Base-by-base conservation (phyloP, 352 stramenopile genomes). In the Chrysophaeum taylorii region DNA sequence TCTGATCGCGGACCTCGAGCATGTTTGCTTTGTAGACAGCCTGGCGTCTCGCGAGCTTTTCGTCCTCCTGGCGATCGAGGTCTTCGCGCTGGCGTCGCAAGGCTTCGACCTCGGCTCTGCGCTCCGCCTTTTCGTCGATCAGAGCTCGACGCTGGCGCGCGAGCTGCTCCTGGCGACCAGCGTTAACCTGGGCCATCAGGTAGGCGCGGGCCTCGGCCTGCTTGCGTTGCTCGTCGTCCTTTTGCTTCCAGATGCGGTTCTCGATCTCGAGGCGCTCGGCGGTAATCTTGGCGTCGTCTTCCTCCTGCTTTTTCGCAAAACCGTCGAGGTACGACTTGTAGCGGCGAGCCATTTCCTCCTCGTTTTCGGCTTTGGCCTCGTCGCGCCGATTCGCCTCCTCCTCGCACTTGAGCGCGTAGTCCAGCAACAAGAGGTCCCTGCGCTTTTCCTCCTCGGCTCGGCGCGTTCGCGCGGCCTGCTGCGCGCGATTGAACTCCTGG, bases 251-350 rank as follows among this genome's bases (percentile, higher is more conserved):
- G n/a, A 63, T 63, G 25, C 52, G 52, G 29, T 38, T 39, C 52
- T 63, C 52, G 52, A 63, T 36, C 2, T 36, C 23, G 27, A 36
- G 52, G 25, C 52, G 52, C 7, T 41, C 52, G 27, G 52, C 52
- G 25, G 36, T n/a, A 25, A 63, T 23, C 2, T 23, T 9, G 27
- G 52, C 52, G 7, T 35, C n/a, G 12, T 63, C 52, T 2, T 16
- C n/a, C 12, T 39, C 25, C 29, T 63, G 36, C 27, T 31, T 15
- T 31, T 63, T 63, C 29, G 36, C 52, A 25, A 63, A 63, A 15
- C 52, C 52, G 52, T 63, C 52, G 27, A 63, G 52, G 25, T 63
- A 63, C 2, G 5, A 14, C 52, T 63, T 63, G 52, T 41, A 63
- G 5, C 52, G 52, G 5, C 5, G 5, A 4, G 25, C 33, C 52